phyloP scores from a whole-genome alignment of 495 filamentous ascomycete species.

The Penicillium coprophilum region DNA sequence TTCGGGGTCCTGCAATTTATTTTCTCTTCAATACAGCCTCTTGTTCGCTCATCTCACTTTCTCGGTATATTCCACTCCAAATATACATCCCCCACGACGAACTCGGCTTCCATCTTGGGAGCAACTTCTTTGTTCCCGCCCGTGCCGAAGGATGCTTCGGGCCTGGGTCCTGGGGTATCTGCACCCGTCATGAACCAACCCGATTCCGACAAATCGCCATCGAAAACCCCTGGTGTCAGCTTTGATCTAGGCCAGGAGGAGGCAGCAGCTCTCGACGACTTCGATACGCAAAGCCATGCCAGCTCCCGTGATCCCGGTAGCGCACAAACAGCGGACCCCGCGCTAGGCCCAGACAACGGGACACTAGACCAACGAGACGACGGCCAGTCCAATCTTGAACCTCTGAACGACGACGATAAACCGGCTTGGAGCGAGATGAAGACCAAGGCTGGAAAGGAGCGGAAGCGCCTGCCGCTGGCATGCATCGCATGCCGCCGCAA shows the following conservation, averaged over 20 bases:
- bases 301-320: slow-evolving; percentile 46
- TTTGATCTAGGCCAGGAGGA: slow-evolving; percentile 35
- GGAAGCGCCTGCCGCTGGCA: slow-evolving; percentile 87
- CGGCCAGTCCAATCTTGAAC: slow-evolving; percentile 58
- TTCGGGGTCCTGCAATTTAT: slow-evolving; percentile 22
- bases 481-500: slow-evolving; percentile 96
- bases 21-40: slow-evolving; percentile 16
- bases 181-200: slow-evolving; percentile 47
- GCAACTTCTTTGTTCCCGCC: slow-evolving; percentile 11
- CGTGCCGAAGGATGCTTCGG: slow-evolving; percentile 42
- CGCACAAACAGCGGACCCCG: slow-evolving; percentile 29
- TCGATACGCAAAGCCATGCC: slow-evolving; percentile 46
- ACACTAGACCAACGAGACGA: slow-evolving; percentile 27
- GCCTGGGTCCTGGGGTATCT: slow-evolving; percentile 41
- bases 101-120: neutral
- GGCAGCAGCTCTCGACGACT: slow-evolving; percentile 34
- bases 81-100: neutral
- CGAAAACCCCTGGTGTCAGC: slow-evolving; percentile 33
- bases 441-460: slow-evolving; percentile 96
- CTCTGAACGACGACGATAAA: slow-evolving; percentile 37
- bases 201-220: slow-evolving; percentile 41
- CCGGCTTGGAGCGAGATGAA: slow-evolving; percentile 95
- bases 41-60: neutral
- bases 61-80: slow-evolving; percentile 2
- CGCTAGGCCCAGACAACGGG: slow-evolving; percentile 23